Base-by-base conservation (phyloP, 176 grass and related monocot species). In the Aegilops tauschii region DNA sequence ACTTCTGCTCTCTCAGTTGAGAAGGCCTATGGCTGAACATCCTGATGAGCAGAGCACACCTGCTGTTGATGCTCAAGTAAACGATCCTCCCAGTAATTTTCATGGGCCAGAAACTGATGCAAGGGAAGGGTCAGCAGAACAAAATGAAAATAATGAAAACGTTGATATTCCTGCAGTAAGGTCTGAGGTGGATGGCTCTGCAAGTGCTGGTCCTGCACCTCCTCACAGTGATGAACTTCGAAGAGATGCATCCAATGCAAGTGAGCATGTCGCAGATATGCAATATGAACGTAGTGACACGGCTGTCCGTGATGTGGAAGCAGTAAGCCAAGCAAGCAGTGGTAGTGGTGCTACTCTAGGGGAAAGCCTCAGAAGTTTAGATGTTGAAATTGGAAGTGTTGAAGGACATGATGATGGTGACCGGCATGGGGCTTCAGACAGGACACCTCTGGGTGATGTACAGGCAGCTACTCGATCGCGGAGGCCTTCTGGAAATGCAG, bases 341-440 rank as follows among this genome's bases (percentile, higher is more conserved):
- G 97, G 93, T 44, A 99, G 97, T 89, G 97, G 97, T 67, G 94
- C 97, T 69, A 99, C 97, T 54, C 86, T 99, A 69, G 97, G 97
- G 61, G 94, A 97, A 83, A 96, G 94, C 87, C 92, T 99, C 42
- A 89, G 94, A 78, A 99, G 97, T 82, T 92, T 99, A 80, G 97
- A 99, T 61, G 97, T 99, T 17, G 97, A 99, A 91, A 94, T 99
- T 78, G 97, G 97, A 84, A 99, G 94, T 92, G 92, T 91, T 78
- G 97, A 99, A 77, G 94, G 97, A 62, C 97, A 99, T 86, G 97
- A 98, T 82, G 96, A 98, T 82, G 90, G 88, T 54, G 93, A 95
- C 31, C 93, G 96, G 36, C 93, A 95, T 70, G 93, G 90, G 12
- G 76, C 83, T 68, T 90, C 88, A 88, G 90, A 95, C 49, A 86